A percentile compares a stretch with the other conserved stretches of the same genome.
Conservation (phyloP, 495 filamentous ascomycete genomes). For the Daldinia concentrica region DNA sequence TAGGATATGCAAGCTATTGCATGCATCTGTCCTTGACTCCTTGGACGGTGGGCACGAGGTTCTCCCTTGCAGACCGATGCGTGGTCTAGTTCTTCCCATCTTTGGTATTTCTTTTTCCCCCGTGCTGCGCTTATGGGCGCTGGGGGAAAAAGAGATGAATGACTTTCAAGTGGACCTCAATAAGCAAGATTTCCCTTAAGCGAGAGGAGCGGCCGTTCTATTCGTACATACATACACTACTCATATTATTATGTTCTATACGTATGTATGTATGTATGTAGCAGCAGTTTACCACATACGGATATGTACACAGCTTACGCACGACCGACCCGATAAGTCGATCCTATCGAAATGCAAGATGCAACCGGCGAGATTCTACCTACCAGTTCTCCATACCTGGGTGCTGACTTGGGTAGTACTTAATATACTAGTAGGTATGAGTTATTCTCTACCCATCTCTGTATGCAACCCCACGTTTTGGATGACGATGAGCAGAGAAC, state of each 20-base stretch:
- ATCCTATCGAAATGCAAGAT: constrained; percentile 44
- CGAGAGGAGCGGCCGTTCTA: neutral
- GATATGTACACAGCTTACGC: constrained; percentile 14
- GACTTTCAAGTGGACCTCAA: constrained; percentile 28
- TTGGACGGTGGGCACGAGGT: constrained; percentile 47
- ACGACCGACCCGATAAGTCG: constrained; percentile 33
- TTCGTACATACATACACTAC: neutral
- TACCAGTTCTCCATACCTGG: constrained; percentile 17
- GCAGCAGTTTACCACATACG: constrained; percentile 1
- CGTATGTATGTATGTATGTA: neutral
- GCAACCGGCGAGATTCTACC: constrained; percentile 34
- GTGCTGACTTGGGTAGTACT: neutral
- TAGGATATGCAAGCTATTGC: constrained; percentile 44
- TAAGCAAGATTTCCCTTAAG: constrained; percentile 30
- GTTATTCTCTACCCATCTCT: constrained; percentile 10
- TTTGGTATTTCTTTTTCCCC: constrained; percentile 21
- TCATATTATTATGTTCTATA: neutral
- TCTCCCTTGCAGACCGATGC: constrained; percentile 47
- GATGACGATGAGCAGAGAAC: constrained; percentile 35
- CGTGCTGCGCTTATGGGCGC: constrained; percentile 12
- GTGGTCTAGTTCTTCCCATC: constrained; percentile 36
- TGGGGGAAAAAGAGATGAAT: constrained; percentile 27
- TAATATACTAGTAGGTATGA: constrained; percentile 19
- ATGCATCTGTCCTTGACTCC: constrained; percentile 43
- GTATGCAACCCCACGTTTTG: constrained; percentile 43